phyloP scores from a whole-genome alignment of 306 rosid genomes.

The Cicer bijugum region DNA sequence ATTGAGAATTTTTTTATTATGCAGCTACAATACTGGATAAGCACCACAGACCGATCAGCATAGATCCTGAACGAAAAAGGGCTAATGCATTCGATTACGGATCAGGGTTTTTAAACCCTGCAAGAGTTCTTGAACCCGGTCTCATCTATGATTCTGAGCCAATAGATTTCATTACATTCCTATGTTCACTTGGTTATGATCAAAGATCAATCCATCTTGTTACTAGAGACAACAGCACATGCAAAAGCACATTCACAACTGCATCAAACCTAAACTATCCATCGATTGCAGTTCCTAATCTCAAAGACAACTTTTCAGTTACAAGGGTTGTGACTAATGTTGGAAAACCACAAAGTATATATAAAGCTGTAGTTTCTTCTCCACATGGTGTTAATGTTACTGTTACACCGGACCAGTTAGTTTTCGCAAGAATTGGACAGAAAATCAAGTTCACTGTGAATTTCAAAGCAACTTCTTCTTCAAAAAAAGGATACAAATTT shows the following conservation, averaged over 20 bases:
- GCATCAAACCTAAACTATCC: conserved; percentile 76
- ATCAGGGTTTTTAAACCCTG: conserved; percentile 84
- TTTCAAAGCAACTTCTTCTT: conserved; percentile 60
- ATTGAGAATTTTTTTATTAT: conserved; percentile 27
- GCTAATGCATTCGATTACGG: conserved; percentile 82
- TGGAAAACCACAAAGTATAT: conserved; percentile 60
- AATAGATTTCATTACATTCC: conserved; percentile 63
- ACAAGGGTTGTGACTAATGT: conserved; percentile 75
- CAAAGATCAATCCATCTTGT: conserved; percentile 64
- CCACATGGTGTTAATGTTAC: conserved; percentile 73
- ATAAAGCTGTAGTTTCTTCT: conserved; percentile 60
- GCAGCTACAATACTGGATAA: conserved; percentile 82
- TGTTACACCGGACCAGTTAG: conserved; percentile 58
- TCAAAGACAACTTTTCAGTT: conserved; percentile 55
- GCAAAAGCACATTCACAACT: conserved; percentile 52
- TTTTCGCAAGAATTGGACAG: conserved; percentile 61
- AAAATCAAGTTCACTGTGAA: conserved; percentile 69
- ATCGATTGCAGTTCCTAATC: conserved; percentile 71
- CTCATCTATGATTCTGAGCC: conserved; percentile 69
- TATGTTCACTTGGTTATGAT: conserved; percentile 73
- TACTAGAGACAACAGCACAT: conserved; percentile 72
- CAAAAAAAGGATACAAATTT: conserved; percentile 71
- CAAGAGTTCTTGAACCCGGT: conserved; percentile 77
- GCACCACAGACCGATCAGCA: conserved; percentile 58
- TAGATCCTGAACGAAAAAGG: conserved; percentile 65